A percentile compares a stretch with the other conserved stretches of the same genome.
These are phyloP conservation scores for Dovyalis caffra DNA, from an alignment of 345 rosid genomes.

Conservation along the genomic window DNA sequence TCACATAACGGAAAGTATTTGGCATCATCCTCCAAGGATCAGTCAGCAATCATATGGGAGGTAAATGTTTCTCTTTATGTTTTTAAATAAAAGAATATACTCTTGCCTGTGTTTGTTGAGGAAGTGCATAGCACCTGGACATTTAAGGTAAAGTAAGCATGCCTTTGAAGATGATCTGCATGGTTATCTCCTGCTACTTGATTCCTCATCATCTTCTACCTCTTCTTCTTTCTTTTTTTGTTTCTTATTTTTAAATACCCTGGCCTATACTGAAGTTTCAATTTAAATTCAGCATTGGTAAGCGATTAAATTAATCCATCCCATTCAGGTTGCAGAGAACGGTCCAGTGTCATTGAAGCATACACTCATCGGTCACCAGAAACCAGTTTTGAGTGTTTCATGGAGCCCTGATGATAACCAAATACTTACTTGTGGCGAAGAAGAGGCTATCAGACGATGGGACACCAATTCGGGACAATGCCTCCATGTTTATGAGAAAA, in stretches of 20 bases:
- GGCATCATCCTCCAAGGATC: slow-evolving; percentile 63
- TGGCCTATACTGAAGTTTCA: too few relatives aligned
- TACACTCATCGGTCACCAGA: slow-evolving; percentile 54
- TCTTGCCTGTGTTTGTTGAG: too few relatives aligned
- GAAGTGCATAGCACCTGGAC: too few relatives aligned
- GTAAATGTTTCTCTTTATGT: slow-evolving; percentile 21
- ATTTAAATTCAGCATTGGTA: too few relatives aligned
- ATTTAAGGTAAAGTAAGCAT: too few relatives aligned
- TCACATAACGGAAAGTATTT: slow-evolving; percentile 65
- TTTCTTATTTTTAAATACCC: too few relatives aligned
- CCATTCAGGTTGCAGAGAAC: slow-evolving; percentile 41
- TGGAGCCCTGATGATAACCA: slow-evolving; percentile 65
- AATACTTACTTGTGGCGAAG: slow-evolving; percentile 61
- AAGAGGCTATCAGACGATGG: slow-evolving; percentile 59
- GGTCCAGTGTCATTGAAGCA: slow-evolving; percentile 46
- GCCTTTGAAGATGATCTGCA: too few relatives aligned
- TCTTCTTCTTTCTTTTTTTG: too few relatives aligned
- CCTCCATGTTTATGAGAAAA: slow-evolving; percentile 51
- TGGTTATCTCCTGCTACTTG: too few relatives aligned
- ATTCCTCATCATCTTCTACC: too few relatives aligned
- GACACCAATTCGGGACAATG: slow-evolving; percentile 60
- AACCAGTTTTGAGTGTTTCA: slow-evolving; percentile 50
- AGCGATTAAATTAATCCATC: too few relatives aligned
- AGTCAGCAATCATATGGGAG: slow-evolving; percentile 66
- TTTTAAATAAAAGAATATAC: background rate